Evolutionary conservation across 768 basidiomycete genomes (phyloP).

Genomic region (Hemileccinum impolitum): DNA sequence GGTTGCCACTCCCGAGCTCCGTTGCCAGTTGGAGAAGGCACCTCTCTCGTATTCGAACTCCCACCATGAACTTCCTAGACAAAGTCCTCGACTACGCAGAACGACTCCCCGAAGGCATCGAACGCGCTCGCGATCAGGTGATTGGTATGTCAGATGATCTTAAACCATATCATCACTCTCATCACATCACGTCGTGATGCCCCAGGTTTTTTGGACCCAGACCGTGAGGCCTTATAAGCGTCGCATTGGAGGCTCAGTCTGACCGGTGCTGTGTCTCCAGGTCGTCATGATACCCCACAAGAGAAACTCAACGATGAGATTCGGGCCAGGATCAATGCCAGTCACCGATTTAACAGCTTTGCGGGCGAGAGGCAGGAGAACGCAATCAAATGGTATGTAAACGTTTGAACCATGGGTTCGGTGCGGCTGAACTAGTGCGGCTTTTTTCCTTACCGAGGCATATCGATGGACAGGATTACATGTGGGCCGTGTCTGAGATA

Average conservation of each 20-base stretch:
- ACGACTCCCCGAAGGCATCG: conserved; percentile 36
- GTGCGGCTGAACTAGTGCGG: neutral
- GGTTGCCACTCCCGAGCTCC: no score
- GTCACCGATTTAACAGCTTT: conserved; percentile 86
- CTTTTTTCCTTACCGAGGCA: conserved; percentile 46
- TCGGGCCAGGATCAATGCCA: conserved; percentile 67
- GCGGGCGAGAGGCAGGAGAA: conserved; percentile 69
- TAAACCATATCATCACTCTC: neutral
- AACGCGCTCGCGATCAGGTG: conserved; percentile 35
- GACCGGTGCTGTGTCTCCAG: conserved; percentile 14
- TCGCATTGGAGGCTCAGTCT: neutral
- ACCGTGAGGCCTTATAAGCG: conserved; percentile 26
- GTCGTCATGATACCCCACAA: conserved; percentile 72
- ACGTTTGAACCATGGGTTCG: neutral
- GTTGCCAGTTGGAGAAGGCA: no score
- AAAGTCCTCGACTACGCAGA: conserved; percentile 36
- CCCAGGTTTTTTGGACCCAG: conserved; percentile 34
- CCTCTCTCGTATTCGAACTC: neutral
- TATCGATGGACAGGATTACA: conserved; percentile 94
- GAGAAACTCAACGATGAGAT: conserved; percentile 71
- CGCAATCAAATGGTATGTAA: conserved; percentile 72
- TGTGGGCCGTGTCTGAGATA: conserved; percentile 91
- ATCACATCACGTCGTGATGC: neutral
- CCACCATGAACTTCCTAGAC: conserved; percentile 40
- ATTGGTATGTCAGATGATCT: conserved; percentile 27